These are phyloP conservation scores for Athelia psychrophila DNA, from an alignment of 1,284 basidiomycete genomes.

Conservation along the genomic window DNA sequence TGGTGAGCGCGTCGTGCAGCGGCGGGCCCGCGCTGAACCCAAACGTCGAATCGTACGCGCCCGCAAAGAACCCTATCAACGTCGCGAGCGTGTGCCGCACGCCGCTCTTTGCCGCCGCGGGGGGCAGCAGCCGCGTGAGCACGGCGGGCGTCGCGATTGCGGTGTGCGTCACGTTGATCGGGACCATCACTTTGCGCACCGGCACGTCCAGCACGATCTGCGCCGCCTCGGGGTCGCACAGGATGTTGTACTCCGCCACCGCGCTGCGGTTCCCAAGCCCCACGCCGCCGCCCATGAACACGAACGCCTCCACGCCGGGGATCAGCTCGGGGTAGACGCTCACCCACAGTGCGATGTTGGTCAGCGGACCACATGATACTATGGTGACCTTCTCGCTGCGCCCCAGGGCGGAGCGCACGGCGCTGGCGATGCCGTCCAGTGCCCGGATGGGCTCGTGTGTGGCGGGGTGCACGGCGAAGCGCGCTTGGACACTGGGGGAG, in stretches of 20 bases:
- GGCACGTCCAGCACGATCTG: conserved; percentile 72
- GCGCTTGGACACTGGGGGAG: conserved; percentile 43
- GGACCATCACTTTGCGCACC: conserved; percentile 65
- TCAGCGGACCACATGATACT: conserved; percentile 78
- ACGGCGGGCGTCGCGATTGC: conserved; percentile 63
- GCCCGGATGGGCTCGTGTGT: conserved; percentile 45
- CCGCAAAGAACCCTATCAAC: conserved; percentile 68
- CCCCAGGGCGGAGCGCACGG: conserved; percentile 47
- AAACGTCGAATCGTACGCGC: conserved; percentile 65
- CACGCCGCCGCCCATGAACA: conserved; percentile 90
- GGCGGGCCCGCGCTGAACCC: conserved; percentile 77
- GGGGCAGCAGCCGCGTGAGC: conserved; percentile 49
- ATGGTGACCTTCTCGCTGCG: conserved; percentile 57
- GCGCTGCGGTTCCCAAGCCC: conserved; percentile 78
- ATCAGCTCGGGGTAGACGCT: conserved; percentile 69
- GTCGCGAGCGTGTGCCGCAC: conserved; percentile 74
- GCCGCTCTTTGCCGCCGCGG: conserved; percentile 41
- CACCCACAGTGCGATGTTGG: conserved; percentile 80
- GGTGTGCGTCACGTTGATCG: conserved; percentile 82
- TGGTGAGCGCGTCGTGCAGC: conserved; percentile 77
- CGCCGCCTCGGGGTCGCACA: conserved; percentile 80
- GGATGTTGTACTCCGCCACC: conserved; percentile 81
- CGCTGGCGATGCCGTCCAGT: conserved; percentile 62
- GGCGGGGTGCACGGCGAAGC: conserved; percentile 37
- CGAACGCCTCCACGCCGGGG: conserved; percentile 69